phyloP scores from a whole-genome alignment of 2,329 filamentous ascomycete species.

The Teratosphaeria pseudoeucalypti region DNA sequence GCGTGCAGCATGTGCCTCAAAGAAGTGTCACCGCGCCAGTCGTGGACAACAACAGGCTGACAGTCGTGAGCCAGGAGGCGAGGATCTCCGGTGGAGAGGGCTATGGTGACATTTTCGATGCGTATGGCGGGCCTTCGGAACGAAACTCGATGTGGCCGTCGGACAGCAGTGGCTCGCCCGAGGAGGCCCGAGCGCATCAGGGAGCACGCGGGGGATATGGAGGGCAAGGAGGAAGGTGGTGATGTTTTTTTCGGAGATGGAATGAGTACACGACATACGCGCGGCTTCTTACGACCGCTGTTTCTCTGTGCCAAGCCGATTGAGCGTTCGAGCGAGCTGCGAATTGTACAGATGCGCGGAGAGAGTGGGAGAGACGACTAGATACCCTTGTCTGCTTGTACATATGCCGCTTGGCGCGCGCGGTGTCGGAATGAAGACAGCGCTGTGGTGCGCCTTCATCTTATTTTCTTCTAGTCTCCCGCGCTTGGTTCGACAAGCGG shows the following conservation, averaged over 20 bases:
- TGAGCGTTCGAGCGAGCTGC: background rate
- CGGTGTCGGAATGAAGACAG: too few species aligned
- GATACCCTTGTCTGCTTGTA: background rate
- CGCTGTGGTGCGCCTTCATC: too few species aligned
- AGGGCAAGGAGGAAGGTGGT: background rate
- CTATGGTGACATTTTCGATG: constrained; percentile 15
- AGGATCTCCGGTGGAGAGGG: background rate
- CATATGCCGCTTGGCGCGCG: background rate
- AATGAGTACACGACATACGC: background rate
- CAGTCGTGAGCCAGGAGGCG: background rate
- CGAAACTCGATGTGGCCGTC: constrained; percentile 2
- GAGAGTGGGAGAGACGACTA: background rate
- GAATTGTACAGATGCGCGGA: background rate
- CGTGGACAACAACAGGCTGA: constrained; percentile 4
- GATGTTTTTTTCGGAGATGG: background rate
- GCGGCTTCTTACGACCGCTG: background rate
- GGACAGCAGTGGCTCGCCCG: background rate
- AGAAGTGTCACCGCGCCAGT: constrained; percentile 14
- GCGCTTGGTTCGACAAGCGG: too few species aligned
- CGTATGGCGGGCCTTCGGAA: constrained; percentile 8
- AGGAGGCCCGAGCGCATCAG: background rate
- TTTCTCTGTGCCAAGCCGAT: background rate
- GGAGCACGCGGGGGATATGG: background rate
- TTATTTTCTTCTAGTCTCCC: too few species aligned
- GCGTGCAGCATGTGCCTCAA: constrained; percentile 7